phyloP scores from a whole-genome alignment of 192 early-diverging fungal genomes.

The Linnemannia zychae region DNA sequence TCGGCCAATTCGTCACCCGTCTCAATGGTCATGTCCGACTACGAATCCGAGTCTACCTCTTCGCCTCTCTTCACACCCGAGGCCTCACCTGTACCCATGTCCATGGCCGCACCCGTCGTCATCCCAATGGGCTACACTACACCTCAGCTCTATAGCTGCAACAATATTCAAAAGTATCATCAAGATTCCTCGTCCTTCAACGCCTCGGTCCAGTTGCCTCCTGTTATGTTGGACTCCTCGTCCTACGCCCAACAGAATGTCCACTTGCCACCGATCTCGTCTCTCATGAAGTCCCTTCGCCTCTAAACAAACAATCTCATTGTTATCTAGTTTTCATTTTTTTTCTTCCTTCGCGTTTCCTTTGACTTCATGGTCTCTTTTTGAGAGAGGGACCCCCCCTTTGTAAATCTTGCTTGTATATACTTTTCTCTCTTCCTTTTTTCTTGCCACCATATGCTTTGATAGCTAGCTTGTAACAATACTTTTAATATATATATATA shows the following conservation, averaged over 20 bases:
- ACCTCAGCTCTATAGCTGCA: conserved; percentile 9
- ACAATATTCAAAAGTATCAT: neutral
- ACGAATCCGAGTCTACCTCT: conserved; percentile 29
- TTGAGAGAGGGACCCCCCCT: neutral
- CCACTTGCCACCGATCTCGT: conserved; percentile 48
- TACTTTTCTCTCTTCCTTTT: neutral
- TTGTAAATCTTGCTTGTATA: conserved; percentile 1
- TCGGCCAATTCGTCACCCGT: conserved; percentile 33
- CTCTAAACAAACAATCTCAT: conserved; percentile 8
- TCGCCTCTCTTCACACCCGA: conserved; percentile 65
- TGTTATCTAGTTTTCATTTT: neutral
- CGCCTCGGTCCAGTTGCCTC: conserved; percentile 15
- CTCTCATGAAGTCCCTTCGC: conserved; percentile 28
- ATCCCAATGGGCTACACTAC: conserved; percentile 15
- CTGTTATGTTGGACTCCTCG: conserved; percentile 25
- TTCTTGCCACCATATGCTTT: conserved; percentile 8
- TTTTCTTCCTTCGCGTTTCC: neutral
- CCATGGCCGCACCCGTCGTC: conserved; percentile 35
- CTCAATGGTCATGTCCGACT: conserved; percentile 48
- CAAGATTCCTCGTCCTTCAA: neutral
- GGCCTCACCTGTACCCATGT: conserved; percentile 55
- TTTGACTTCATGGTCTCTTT: neutral
- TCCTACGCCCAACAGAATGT: conserved; percentile 14
- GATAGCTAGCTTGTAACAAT: conserved; percentile 7
- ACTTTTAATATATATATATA: neutral